phyloP scores from a whole-genome alignment of 2,329 filamentous ascomycete genomes.

The Cytospora schulzeri region DNA sequence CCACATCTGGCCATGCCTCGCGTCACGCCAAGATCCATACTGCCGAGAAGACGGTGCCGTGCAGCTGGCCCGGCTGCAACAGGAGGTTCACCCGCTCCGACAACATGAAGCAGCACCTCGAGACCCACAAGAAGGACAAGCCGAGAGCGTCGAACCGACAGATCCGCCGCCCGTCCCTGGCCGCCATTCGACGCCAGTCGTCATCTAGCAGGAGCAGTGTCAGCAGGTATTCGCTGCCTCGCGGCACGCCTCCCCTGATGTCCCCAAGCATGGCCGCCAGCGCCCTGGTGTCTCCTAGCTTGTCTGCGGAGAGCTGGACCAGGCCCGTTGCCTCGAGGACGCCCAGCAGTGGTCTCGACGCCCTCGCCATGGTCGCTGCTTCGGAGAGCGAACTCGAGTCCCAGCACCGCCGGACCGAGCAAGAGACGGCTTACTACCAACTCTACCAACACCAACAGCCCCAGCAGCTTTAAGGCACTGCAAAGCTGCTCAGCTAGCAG shows the following conservation, averaged over 20 bases:
- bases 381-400: constrained; percentile 12
- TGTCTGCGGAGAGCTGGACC: constrained; percentile 48
- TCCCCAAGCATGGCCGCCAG: constrained; percentile 39
- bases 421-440: constrained; percentile 36
- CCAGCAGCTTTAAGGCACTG: neutral
- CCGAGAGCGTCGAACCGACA: constrained; percentile 43
- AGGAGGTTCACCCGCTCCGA: constrained; percentile 82
- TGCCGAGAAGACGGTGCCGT: constrained; percentile 74
- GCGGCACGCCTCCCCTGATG: constrained; percentile 38
- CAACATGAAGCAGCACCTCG: constrained; percentile 85
- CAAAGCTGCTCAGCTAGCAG: neutral
- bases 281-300: constrained; percentile 51
- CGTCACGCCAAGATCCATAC: constrained; percentile 84
- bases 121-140: constrained; percentile 72
- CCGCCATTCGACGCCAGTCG: constrained; percentile 30
- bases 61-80: constrained; percentile 58
- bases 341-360: constrained; percentile 57
- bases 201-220: constrained; percentile 33
- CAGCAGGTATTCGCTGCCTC: constrained; percentile 29
- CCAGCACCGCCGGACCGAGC: constrained; percentile 44
- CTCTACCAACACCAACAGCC: constrained; percentile 23
- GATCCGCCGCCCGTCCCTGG: constrained; percentile 32
- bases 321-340: constrained; percentile 46
- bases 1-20: constrained; percentile 82
- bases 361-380: constrained; percentile 57